Conservation (phyloP, 2,329 filamentous ascomycete species). For the Botrytis hyacinthi region DNA sequence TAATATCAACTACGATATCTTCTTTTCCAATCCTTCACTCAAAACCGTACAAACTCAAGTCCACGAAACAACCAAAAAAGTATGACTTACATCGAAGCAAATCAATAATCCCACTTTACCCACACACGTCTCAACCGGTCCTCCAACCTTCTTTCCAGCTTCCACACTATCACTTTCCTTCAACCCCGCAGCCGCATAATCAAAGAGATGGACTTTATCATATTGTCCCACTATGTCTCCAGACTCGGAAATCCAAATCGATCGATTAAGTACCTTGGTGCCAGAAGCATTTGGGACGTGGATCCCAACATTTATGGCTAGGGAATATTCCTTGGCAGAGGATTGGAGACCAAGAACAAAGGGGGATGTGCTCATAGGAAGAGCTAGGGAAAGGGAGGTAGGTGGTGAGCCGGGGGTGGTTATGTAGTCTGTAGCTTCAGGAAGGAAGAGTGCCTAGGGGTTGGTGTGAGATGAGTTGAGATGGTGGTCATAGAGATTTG, state of each 20-base stretch:
- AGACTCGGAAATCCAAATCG: constrained; percentile 63
- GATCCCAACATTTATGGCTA: constrained; percentile 83
- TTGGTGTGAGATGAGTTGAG: not conserved
- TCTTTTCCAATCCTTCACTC: not conserved
- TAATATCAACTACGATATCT: not conserved
- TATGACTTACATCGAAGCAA: constrained; percentile 70
- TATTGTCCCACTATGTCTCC: constrained; percentile 63
- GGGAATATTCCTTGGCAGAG: constrained; percentile 59
- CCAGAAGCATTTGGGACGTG: constrained; percentile 63
- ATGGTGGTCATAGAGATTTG: not conserved
- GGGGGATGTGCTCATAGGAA: constrained; percentile 60
- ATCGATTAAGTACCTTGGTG: constrained; percentile 57
- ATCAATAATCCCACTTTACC: constrained; percentile 78
- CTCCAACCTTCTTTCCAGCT: constrained; percentile 59
- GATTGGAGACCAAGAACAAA: constrained; percentile 76
- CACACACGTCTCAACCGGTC: constrained; percentile 70
- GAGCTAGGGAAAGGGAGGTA: constrained; percentile 69
- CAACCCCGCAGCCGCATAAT: constrained; percentile 55
- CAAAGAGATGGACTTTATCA: constrained; percentile 90
- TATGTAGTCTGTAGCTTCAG: constrained; percentile 73
- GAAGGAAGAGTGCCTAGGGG: constrained; percentile 76
- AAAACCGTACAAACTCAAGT: not conserved
- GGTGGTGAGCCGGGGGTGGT: constrained; percentile 54
- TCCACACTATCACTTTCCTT: constrained; percentile 68
- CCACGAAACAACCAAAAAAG: constrained; percentile 13